Evolutionary conservation across 768 basidiomycete genomes (phyloP).

Genomic region (Mycena floridula): DNA sequence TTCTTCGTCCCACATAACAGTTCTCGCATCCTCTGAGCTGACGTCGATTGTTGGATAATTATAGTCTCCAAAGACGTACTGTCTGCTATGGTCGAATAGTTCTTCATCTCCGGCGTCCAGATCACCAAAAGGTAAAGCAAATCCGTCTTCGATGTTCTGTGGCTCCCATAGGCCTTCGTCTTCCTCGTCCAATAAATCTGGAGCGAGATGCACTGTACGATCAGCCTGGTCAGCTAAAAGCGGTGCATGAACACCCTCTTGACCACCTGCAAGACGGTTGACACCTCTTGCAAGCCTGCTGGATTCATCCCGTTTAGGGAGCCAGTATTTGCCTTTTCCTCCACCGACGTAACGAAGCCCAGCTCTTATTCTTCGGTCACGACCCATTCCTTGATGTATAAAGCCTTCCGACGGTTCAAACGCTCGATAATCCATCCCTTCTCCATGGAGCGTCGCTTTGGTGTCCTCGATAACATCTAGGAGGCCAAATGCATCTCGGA

Average conservation of each 20-base stretch:
- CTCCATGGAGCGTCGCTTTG: conserved; percentile 74
- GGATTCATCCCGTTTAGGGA: conserved; percentile 77
- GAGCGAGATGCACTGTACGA: conserved; percentile 58
- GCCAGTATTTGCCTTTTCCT: conserved; percentile 94
- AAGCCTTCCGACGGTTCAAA: conserved; percentile 95
- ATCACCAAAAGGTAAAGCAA: conserved; percentile 62
- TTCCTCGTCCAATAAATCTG: conserved; percentile 44
- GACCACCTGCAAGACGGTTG: conserved; percentile 34
- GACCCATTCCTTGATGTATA: conserved; percentile 84
- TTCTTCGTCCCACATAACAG: conserved; percentile 76
- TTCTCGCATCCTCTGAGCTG: conserved; percentile 66
- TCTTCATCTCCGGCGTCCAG: conserved; percentile 67
- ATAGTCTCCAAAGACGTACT: conserved; percentile 86
- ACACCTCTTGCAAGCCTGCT: conserved; percentile 33
- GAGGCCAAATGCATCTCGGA: conserved; percentile 82
- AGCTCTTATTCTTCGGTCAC: conserved; percentile 83
- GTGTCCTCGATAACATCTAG: conserved; percentile 86
- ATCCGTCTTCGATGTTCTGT: conserved; percentile 33
- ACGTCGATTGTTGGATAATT: conserved; percentile 88
- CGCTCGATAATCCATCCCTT: conserved; percentile 92
- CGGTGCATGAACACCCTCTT: conserved; percentile 62
- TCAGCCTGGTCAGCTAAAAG: conserved; percentile 59
- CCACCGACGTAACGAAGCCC: conserved; percentile 88
- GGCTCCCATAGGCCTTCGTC: conserved; percentile 32
- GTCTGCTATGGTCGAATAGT: conserved; percentile 68